Conservation (phyloP, 1,139 yeast species). For the Arxiozyma slooffiae region DNA sequence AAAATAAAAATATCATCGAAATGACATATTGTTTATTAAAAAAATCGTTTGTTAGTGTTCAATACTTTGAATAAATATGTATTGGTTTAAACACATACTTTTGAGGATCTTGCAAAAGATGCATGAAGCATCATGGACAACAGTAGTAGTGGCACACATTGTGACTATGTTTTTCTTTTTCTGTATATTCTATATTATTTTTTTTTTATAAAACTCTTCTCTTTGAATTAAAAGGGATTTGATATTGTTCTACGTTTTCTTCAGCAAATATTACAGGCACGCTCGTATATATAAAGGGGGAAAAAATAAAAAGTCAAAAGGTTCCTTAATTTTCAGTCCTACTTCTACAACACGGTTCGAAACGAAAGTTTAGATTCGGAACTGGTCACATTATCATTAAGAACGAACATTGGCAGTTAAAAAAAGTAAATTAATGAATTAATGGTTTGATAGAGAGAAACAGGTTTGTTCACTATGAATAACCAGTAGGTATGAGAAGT, state of each 20-base stretch:
- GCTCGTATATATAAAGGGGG: not conserved
- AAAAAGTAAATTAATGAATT: not conserved
- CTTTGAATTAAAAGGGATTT: not conserved
- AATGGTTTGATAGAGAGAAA: not conserved
- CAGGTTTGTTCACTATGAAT: not conserved
- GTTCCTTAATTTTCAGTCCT: no score
- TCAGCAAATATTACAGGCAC: not conserved
- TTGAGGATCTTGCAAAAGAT: slow-evolving; percentile 87
- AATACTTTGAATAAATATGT: not conserved
- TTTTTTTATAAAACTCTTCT: no score
- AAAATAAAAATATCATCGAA: no score
- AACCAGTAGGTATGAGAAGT: no score
- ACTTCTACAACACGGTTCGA: not conserved
- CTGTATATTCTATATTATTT: not conserved
- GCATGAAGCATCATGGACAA: slow-evolving; percentile 46
- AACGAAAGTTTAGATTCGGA: not conserved
- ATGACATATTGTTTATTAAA: no score
- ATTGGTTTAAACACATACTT: slow-evolving; percentile 35
- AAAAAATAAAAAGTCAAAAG: not conserved
- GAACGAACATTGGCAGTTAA: not conserved
- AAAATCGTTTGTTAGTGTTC: not conserved
- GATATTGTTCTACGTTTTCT: no score
- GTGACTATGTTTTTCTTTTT: no score
- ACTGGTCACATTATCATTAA: not conserved
- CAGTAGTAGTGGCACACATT: slow-evolving; percentile 13